A percentile compares a stretch with the other conserved stretches of the same genome.
phyloP scores from a whole-genome alignment of 495 filamentous ascomycete genomes.

The Tetracladium setigerum region DNA sequence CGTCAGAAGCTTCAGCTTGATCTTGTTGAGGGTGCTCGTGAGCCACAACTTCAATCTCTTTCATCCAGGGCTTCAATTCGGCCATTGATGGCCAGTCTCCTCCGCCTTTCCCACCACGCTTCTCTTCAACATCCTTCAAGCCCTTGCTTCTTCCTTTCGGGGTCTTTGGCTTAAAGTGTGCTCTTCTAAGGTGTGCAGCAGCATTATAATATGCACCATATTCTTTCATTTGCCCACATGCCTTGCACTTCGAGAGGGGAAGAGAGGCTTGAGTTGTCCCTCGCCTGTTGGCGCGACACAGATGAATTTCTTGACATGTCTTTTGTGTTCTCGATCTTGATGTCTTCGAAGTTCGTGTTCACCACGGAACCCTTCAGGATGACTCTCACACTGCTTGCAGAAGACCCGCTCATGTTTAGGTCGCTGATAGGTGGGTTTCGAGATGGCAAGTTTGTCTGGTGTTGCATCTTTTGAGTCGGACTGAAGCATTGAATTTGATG shows the following conservation, averaged over 20 bases:
- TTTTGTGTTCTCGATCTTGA: conserved; percentile 68
- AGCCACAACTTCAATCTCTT: conserved; percentile 44
- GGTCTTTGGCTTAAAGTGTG: conserved; percentile 62
- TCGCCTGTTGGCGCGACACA: conserved; percentile 51
- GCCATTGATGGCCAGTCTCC: conserved; percentile 79
- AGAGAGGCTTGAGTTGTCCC: conserved; percentile 42
- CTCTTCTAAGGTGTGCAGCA: conserved; percentile 81
- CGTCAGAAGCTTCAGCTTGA: conserved; percentile 12
- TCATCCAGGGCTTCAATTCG: conserved; percentile 76
- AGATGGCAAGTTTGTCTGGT: conserved; percentile 53
- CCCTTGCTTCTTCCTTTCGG: conserved; percentile 28
- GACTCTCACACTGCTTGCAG: conserved; percentile 65
- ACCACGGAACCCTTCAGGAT: conserved; percentile 83
- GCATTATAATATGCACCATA: conserved; percentile 97
- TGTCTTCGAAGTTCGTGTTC: conserved; percentile 91
- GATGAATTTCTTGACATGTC: conserved; percentile 71
- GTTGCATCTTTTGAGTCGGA: conserved; percentile 50
- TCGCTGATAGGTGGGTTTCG: conserved; percentile 65
- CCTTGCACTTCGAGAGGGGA: conserved; percentile 79
- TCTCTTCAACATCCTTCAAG: conserved; percentile 34
- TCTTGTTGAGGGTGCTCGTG: conserved; percentile 9
- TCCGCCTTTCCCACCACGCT: conserved; percentile 74
- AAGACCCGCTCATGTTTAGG: conserved; percentile 69
- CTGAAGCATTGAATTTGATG: conserved; percentile 44
- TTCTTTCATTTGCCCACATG: conserved; percentile 63